A percentile compares a stretch with the other conserved stretches of the same genome.
phyloP scores from a whole-genome alignment of 2,329 filamentous ascomycete genomes.

The Fulvia fulva region DNA sequence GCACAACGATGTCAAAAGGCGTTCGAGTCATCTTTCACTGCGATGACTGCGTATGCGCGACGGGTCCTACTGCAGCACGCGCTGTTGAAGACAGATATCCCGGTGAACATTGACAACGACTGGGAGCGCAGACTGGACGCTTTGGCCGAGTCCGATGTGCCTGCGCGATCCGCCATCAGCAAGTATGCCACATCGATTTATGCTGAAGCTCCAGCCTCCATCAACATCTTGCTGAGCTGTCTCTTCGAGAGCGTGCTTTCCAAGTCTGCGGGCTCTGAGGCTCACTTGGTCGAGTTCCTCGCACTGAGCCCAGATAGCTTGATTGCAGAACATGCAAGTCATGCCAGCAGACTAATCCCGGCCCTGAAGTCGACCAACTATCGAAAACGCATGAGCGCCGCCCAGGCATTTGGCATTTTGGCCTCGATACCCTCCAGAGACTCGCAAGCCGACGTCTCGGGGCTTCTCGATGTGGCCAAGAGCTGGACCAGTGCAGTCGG shows the following conservation, averaged over 20 bases:
- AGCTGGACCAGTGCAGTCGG: constrained; percentile 59
- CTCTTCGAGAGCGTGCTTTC: constrained; percentile 23
- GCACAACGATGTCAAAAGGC: constrained; percentile 18
- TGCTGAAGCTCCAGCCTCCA: constrained; percentile 39
- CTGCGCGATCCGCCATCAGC: constrained; percentile 58
- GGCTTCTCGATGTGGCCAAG: constrained; percentile 33
- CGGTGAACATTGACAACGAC: constrained; percentile 59
- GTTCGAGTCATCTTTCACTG: constrained; percentile 22
- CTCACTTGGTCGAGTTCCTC: constrained; percentile 49
- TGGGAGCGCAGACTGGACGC: constrained; percentile 81
- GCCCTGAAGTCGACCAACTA: constrained; percentile 69
- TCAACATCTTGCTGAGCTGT: constrained; percentile 22
- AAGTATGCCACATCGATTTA: constrained; percentile 42
- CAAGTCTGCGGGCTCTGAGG: constrained; percentile 33
- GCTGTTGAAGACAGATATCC: constrained; percentile 39
- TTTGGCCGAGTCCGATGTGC: constrained; percentile 65
- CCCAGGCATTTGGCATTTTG: constrained; percentile 71
- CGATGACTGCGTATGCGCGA: constrained; percentile 37
- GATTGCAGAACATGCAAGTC: constrained; percentile 48
- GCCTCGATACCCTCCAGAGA: constrained; percentile 56
- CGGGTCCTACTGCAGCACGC: constrained; percentile 59
- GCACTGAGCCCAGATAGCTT: constrained; percentile 53
- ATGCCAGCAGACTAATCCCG: constrained; percentile 52
- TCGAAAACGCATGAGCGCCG: constrained; percentile 61
- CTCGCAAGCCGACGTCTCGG: constrained; percentile 40